Evolutionary conservation across 108 stramenopile species (phyloP).

Genomic region (Parmales sp.): DNA sequence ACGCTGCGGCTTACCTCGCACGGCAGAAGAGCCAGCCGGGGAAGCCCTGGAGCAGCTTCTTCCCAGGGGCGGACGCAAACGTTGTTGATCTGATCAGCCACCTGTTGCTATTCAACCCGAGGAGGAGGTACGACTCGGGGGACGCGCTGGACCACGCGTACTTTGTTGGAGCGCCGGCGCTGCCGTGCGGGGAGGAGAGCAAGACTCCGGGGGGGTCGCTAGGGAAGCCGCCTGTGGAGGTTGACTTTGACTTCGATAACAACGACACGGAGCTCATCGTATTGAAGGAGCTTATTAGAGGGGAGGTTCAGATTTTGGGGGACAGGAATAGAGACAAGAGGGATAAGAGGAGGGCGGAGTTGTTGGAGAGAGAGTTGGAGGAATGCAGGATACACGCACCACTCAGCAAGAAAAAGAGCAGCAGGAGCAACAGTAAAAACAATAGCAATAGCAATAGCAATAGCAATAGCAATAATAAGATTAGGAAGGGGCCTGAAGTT

Average conservation of each 20-base stretch:
- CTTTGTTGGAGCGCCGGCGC: constrained; percentile 30
- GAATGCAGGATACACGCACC: not conserved
- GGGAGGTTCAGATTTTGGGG: not conserved
- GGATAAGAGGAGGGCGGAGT: not conserved
- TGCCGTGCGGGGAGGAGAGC: not conserved
- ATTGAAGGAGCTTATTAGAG: not conserved
- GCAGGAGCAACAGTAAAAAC: not conserved
- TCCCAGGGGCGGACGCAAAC: constrained; percentile 20
- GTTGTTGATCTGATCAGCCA: constrained; percentile 28
- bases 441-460: not conserved
- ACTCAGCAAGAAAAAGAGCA: not conserved
- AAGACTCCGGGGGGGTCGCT: not conserved
- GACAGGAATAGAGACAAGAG: not conserved
- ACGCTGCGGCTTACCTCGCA: not conserved
- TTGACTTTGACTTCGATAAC: not conserved
- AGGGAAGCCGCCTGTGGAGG: not conserved
- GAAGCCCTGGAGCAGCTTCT: constrained; percentile 24
- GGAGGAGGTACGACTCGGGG: constrained; percentile 24
- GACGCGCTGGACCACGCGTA: constrained; percentile 38
- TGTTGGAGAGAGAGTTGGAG: not conserved
- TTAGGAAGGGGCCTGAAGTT: too few relatives aligned
- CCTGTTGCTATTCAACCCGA: constrained; percentile 37
- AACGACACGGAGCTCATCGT: not conserved
- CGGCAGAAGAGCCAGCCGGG: constrained; percentile 12
- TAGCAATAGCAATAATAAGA: not conserved